Base-by-base conservation (phyloP, 2,329 filamentous ascomycete genomes). In the Exutisphaerella laricina region DNA sequence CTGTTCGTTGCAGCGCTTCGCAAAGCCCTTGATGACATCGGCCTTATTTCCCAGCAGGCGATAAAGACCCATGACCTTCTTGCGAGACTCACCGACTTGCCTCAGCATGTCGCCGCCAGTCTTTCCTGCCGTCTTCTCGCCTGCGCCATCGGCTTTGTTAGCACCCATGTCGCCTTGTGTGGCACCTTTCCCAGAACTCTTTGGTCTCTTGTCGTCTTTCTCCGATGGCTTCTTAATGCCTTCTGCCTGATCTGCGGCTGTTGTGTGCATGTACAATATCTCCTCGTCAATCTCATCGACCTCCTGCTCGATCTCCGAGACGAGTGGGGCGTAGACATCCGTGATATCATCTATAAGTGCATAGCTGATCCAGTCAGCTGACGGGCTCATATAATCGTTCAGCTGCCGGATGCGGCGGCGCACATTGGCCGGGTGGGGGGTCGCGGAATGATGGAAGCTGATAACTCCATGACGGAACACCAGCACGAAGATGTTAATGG, bases 331-430 rank as follows among this genome's bases (percentile, higher is more conserved):
- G 60, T 96, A 98, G 2, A 88, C 89, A 64, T 98, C 92, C 4
- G 92, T 98, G 56, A 98, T 95, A 62, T 98, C 92, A 66, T 98
- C 92, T 51, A 97, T 96, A 53, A 96, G 85, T 35, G 89, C 92
- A 60, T 98, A 98, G 5, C 88, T 94, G 55, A 98, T 96, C 92
- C 92, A 98, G 64, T 98, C 92, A 0, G 90, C 87, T 34, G 85
- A 90, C 9, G 97, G 73, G 31, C 94, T 86, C 57, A 97, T 77
- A 64, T 94, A 98, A 65, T 98, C 92, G 52, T 86, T 86, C 34
- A 98, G 70, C 64, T 98, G 92, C 8, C 92, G 85, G 59, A 98
- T 90, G 23, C 92, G 82, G 33, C 92, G 80, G 16, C 92, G 86
- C 17, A 98, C 92, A 56, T 98, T 98, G 60, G 92, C 90, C 2